These are phyloP conservation scores for Talaromyces borbonicus DNA, from an alignment of 495 filamentous ascomycete genomes.

Conservation along the genomic window DNA sequence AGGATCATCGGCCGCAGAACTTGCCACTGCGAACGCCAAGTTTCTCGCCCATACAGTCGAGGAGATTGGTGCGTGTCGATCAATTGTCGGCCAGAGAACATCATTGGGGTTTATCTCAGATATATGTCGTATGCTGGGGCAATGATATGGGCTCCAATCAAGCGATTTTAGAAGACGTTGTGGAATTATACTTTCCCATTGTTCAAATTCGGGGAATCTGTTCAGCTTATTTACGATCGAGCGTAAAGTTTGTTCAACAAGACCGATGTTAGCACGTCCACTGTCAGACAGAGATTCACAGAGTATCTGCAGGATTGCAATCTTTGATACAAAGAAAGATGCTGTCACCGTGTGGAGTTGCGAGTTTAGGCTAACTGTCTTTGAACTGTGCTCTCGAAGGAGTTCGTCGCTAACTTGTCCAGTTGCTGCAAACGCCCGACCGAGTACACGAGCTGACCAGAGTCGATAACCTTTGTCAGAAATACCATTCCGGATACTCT, in stretches of 20 bases:
- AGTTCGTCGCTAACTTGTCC: constrained; percentile 44
- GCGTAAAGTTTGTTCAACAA: constrained; percentile 70
- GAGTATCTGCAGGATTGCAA: constrained; percentile 52
- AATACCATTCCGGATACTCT: constrained; percentile 52
- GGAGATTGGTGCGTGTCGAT: constrained; percentile 9
- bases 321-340: constrained; percentile 28
- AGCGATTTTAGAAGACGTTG: constrained; percentile 31
- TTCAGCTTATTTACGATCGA: constrained; percentile 51
- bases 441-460: constrained; percentile 79
- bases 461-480: constrained; percentile 60
- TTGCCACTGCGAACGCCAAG: constrained; percentile 51
- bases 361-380: background rate
- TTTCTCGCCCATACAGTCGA: constrained; percentile 52
- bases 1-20: constrained; percentile 48
- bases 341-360: constrained; percentile 2
- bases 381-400: constrained; percentile 28
- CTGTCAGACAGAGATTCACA: constrained; percentile 55
- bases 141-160: constrained; percentile 35
- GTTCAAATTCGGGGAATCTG: constrained; percentile 33
- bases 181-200: constrained; percentile 36
- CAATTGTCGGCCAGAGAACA: constrained; percentile 7
- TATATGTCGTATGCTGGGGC: constrained; percentile 17
- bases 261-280: constrained; percentile 52
- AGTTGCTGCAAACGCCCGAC: constrained; percentile 70
- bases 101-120: background rate